Evolutionary conservation across 768 basidiomycete genomes (phyloP).

Genomic region (Gymnopilus junonius): DNA sequence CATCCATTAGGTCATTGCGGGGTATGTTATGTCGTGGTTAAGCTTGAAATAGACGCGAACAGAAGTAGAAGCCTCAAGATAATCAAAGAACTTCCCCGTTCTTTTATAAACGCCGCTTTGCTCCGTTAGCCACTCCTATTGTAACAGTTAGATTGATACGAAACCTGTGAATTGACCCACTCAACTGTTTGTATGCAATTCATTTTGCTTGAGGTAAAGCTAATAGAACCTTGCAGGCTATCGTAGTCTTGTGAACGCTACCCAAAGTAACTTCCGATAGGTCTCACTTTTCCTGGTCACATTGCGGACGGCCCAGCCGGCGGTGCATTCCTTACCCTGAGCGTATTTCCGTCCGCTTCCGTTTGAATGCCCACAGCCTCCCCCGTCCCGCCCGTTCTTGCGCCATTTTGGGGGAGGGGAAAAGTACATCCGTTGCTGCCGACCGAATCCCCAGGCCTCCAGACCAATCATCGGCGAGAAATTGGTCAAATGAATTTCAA

Average conservation of each 20-base stretch:
- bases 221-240: neutral
- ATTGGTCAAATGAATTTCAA: neutral
- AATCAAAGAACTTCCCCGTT: neutral
- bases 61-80: neutral
- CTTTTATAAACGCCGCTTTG: slow-evolving; percentile 8
- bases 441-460: neutral
- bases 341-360: slow-evolving; percentile 29
- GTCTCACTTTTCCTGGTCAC: neutral
- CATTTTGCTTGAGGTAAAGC: neutral
- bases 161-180: neutral
- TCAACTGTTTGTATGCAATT: neutral
- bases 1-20: neutral
- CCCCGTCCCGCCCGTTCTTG: neutral
- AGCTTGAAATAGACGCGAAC: neutral
- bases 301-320: neutral
- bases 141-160: slow-evolving; percentile 5
- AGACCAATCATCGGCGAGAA: neutral
- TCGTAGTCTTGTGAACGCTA: neutral
- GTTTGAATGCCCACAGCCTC: slow-evolving; percentile 26
- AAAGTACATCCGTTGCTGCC: slow-evolving; percentile 22
- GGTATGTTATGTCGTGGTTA: neutral
- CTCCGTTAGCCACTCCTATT: slow-evolving; percentile 2
- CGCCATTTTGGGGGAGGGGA: slow-evolving; percentile 6
- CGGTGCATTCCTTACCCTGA: neutral
- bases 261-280: neutral